phyloP scores from a whole-genome alignment of 805 yeast genomes.

The Hanseniaspora guilliermondii region DNA sequence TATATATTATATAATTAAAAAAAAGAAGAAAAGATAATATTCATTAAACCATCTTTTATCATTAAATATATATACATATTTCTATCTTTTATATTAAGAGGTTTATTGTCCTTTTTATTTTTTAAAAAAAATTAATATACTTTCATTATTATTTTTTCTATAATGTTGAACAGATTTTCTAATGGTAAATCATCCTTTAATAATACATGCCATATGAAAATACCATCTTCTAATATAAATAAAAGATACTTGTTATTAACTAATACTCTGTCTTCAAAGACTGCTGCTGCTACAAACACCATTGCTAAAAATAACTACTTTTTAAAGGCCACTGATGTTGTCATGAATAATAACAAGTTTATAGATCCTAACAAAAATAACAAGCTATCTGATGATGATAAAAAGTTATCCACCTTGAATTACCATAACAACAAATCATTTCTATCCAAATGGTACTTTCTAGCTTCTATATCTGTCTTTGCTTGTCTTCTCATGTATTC shows the following conservation, averaged over 20 bases:
- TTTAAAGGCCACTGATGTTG: slow-evolving; percentile 8
- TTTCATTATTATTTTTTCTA: no score
- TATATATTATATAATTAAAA: no score
- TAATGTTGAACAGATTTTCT: background rate
- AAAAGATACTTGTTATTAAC: background rate
- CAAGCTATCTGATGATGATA: slow-evolving; percentile 1
- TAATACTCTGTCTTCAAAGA: background rate
- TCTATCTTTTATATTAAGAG: no score
- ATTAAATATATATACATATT: no score
- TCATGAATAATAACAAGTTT: background rate
- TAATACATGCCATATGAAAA: background rate
- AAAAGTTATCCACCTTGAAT: background rate
- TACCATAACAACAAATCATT: background rate
- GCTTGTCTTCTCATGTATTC: slow-evolving; percentile 10
- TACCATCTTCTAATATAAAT: background rate
- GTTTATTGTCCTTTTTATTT: no score
- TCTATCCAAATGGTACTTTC: slow-evolving; percentile 12
- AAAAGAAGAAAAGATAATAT: no score
- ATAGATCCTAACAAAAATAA: background rate
- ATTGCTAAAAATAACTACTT: background rate
- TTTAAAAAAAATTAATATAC: no score
- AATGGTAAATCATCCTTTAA: background rate
- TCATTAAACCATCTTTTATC: no score
- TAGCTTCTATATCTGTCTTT: slow-evolving; percentile 12
- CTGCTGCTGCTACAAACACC: background rate